Percentiles rank a stretch among this genome's conserved stretches.
Conservation (phyloP, 257 asterid species). For the Gardenia jasminoides region DNA sequence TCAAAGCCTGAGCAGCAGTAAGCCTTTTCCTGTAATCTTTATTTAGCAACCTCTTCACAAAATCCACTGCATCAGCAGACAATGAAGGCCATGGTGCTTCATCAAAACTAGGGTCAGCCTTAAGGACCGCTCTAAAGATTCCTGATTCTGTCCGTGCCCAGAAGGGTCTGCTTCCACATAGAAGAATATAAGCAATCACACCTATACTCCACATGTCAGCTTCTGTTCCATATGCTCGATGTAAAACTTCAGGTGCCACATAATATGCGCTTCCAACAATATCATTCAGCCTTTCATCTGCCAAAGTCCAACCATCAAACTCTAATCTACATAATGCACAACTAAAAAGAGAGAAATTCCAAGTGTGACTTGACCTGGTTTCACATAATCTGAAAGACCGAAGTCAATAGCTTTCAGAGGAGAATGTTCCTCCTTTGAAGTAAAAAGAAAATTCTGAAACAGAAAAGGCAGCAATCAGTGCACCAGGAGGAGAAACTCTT, state of each 20-base stretch:
- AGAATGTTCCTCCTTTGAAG: slow-evolving; percentile 72
- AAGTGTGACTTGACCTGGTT: slow-evolving; percentile 61
- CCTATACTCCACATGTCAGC: slow-evolving; percentile 99
- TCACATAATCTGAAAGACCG: slow-evolving; percentile 89
- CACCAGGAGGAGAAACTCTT: slow-evolving; percentile 4
- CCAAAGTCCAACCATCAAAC: slow-evolving; percentile 24
- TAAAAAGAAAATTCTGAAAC: slow-evolving; percentile 76
- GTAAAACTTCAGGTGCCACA: slow-evolving; percentile 81
- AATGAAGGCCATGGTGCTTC: slow-evolving; percentile 88
- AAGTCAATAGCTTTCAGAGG: slow-evolving; percentile 85
- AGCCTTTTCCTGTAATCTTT: slow-evolving; percentile 87
- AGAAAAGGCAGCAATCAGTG: slow-evolving; percentile 19
- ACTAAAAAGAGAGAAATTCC: not conserved
- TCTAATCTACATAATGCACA: slow-evolving; percentile 6
- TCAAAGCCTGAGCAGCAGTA: slow-evolving; percentile 85
- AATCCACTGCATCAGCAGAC: slow-evolving; percentile 79
- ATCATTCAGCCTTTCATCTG: slow-evolving; percentile 86
- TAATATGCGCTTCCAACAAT: slow-evolving; percentile 91
- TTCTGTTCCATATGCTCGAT: slow-evolving; percentile 89
- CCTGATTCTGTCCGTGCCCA: slow-evolving; percentile 84
- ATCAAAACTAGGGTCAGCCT: slow-evolving; percentile 66
- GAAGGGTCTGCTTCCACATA: slow-evolving; percentile 83
- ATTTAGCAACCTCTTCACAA: slow-evolving; percentile 77
- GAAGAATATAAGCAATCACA: slow-evolving; percentile 84
- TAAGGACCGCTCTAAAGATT: slow-evolving; percentile 64